phyloP scores from a whole-genome alignment of 306 rosid species.

The Lablab purpureus region DNA sequence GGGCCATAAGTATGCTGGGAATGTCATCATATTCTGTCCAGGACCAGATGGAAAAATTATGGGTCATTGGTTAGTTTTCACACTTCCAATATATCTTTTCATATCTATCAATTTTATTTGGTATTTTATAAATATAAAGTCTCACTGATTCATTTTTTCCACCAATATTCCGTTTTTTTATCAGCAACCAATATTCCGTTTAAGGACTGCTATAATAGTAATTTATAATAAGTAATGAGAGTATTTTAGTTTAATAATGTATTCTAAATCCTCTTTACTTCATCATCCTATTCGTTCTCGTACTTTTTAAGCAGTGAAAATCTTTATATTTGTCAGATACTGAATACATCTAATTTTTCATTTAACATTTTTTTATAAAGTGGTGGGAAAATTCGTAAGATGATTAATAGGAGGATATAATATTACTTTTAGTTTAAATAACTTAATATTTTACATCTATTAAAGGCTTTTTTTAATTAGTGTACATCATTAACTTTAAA shows the following conservation, averaged over 20 bases:
- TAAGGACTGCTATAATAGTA: neutral
- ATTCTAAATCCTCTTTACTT: no score
- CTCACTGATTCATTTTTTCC: neutral
- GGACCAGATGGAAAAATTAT: constrained; percentile 65
- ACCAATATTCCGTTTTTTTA: neutral
- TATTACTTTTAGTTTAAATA: neutral
- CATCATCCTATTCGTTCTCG: no score
- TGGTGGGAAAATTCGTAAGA: no score
- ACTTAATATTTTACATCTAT: neutral
- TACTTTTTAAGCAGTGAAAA: no score
- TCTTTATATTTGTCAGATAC: no score
- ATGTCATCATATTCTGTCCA: constrained; percentile 70
- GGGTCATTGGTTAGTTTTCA: constrained; percentile 78
- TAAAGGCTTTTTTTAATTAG: neutral
- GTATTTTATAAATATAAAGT: neutral
- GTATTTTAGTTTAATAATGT: neutral
- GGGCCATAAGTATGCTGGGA: constrained; percentile 92
- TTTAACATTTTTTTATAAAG: no score
- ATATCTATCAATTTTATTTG: neutral
- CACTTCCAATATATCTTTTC: neutral
- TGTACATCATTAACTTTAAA: neutral
- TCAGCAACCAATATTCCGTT: neutral
- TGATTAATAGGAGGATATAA: no score
- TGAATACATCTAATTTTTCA: no score
- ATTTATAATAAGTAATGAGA: neutral